Percentiles rank a stretch among this genome's conserved stretches.
Conservation (phyloP, 2,329 filamentous ascomycete genomes). For the Orbilia ellipsospora region DNA sequence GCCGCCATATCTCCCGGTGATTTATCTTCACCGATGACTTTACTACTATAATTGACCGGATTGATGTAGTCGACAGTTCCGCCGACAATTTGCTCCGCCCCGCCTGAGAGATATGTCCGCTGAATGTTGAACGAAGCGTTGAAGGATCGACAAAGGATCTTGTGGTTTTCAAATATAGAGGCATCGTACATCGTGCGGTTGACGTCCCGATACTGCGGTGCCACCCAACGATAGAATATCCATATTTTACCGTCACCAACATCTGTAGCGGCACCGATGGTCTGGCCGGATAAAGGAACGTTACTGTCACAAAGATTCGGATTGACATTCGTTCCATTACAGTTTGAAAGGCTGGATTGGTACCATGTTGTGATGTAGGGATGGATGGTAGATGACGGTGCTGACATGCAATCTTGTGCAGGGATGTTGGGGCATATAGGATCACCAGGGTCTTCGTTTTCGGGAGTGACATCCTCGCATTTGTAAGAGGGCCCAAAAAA, state of each 20-base stretch:
- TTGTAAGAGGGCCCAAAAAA: conserved; percentile 13
- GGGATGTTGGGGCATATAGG: neutral
- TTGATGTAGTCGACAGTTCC: conserved; percentile 14
- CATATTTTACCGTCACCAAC: conserved; percentile 9
- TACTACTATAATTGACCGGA: neutral
- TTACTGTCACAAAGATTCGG: neutral
- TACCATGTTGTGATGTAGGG: conserved; percentile 18
- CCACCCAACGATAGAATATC: conserved; percentile 25
- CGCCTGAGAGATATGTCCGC: conserved; percentile 14
- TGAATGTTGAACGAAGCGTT: conserved; percentile 18
- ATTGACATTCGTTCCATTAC: conserved; percentile 10
- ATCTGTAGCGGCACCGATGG: neutral
- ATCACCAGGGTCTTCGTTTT: conserved; percentile 11
- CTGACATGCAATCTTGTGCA: neutral
- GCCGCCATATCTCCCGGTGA: conserved; percentile 14
- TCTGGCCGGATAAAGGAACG: neutral
- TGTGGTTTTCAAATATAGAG: conserved; percentile 17
- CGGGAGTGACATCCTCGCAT: conserved; percentile 18
- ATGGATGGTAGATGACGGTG: neutral
- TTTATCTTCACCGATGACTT: neutral
- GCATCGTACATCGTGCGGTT: conserved; percentile 7
- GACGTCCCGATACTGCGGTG: conserved; percentile 5
- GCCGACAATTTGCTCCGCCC: conserved; percentile 5
- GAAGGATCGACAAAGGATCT: conserved; percentile 11
- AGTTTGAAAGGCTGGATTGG: neutral